Percentiles rank a stretch among this genome's conserved stretches.
phyloP scores from a whole-genome alignment of 257 asterid genomes.

The Solanum pennellii region DNA sequence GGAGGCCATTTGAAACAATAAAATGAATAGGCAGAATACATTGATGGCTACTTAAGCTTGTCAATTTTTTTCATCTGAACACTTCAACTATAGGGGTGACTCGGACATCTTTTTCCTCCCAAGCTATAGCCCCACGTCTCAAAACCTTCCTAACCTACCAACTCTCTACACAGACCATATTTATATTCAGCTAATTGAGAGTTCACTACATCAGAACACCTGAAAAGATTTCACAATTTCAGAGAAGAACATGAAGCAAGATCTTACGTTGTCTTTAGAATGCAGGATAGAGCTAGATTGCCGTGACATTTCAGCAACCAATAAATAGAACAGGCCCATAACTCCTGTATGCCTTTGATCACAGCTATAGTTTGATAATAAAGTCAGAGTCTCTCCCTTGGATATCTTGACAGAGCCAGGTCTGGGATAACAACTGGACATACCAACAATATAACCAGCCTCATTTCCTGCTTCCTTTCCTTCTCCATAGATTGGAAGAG shows the following conservation, averaged over 20 bases:
- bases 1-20: background rate
- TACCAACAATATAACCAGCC: slow-evolving; percentile 79
- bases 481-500: slow-evolving; percentile 55
- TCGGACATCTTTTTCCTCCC: background rate
- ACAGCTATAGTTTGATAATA: slow-evolving; percentile 61
- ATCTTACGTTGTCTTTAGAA: slow-evolving; percentile 29
- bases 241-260: background rate
- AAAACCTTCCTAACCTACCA: background rate
- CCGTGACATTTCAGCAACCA: slow-evolving; percentile 41
- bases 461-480: slow-evolving; percentile 78
- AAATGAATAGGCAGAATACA: background rate
- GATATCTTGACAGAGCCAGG: slow-evolving; percentile 73
- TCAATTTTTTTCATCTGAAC: background rate
- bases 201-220: background rate
- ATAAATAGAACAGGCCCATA: slow-evolving; percentile 82
- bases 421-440: slow-evolving; percentile 76
- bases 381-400: slow-evolving; percentile 50
- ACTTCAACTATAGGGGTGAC: background rate
- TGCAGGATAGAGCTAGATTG: slow-evolving; percentile 5
- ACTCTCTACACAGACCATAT: background rate
- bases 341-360: slow-evolving; percentile 57
- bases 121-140: background rate
- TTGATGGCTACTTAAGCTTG: background rate
- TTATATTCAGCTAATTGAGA: background rate
- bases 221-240: background rate